A percentile compares a stretch with the other conserved stretches of the same genome.
These are phyloP conservation scores for Nothopassalora personata DNA, from an alignment of 2,329 filamentous ascomycete genomes.

Conservation along the genomic window DNA sequence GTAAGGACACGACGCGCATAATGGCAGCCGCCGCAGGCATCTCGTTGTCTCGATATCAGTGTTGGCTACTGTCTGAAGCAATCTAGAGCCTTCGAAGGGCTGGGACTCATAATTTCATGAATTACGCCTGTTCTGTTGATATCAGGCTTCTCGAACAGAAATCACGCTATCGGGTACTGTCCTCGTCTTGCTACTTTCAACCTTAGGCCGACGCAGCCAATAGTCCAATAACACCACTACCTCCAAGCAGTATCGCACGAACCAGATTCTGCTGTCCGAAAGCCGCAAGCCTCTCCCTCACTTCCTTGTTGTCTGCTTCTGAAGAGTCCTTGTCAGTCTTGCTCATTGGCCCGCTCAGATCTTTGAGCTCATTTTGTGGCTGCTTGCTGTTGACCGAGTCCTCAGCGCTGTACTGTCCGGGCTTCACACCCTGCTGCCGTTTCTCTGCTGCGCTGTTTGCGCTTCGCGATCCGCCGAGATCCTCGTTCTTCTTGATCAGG, in stretches of 20 bases:
- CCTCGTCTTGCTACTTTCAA: background rate
- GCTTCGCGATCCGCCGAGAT: slow-evolving; percentile 23
- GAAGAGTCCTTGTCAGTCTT: slow-evolving; percentile 33
- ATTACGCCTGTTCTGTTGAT: background rate
- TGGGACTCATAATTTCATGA: background rate
- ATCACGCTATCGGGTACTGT: background rate
- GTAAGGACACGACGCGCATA: no score
- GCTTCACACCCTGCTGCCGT: slow-evolving; percentile 6
- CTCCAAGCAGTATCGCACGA: slow-evolving; percentile 22
- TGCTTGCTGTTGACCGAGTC: slow-evolving; percentile 23
- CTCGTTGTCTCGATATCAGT: no score
- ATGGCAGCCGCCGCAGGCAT: no score
- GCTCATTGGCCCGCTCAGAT: slow-evolving; percentile 25
- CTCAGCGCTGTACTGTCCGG: slow-evolving; percentile 20
- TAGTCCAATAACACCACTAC: slow-evolving; percentile 25
- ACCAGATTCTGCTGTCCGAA: slow-evolving; percentile 26
- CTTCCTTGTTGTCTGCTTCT: slow-evolving; percentile 35
- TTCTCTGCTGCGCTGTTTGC: slow-evolving; percentile 14
- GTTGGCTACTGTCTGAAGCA: no score
- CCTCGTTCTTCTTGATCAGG: slow-evolving; percentile 27
- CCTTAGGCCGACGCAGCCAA: slow-evolving; percentile 13
- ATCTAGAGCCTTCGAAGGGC: no score
- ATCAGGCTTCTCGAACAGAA: background rate
- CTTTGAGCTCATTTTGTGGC: slow-evolving; percentile 17
- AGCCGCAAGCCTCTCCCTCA: slow-evolving; percentile 34